These are phyloP conservation scores for Ceratocystis destructans DNA, from an alignment of 2,329 filamentous ascomycete species.

Conservation along the genomic window DNA sequence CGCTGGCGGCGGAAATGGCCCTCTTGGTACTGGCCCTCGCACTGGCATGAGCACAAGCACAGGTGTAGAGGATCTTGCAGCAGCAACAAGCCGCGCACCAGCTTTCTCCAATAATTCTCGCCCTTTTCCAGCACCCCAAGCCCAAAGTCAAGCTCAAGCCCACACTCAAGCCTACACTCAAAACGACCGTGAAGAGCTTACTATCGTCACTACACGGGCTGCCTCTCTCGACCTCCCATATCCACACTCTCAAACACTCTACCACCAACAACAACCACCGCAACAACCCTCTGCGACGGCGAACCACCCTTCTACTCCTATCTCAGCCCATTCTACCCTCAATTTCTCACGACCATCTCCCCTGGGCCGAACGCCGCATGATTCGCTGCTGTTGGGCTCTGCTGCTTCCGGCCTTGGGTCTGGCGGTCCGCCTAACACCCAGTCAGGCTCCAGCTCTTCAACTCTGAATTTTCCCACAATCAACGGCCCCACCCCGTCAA, in stretches of 20 bases:
- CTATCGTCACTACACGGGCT: constrained; percentile 43
- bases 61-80: constrained; percentile 24
- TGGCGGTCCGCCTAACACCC: constrained; percentile 8
- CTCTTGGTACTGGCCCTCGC: background rate
- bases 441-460: constrained; percentile 9
- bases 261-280: constrained; percentile 24
- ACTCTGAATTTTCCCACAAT: constrained; percentile 40
- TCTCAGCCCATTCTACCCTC: constrained; percentile 15
- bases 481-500: constrained; percentile 1
- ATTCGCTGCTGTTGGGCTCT: constrained; percentile 11
- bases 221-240: constrained; percentile 18
- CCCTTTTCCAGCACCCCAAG: constrained; percentile 24
- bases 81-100: constrained; percentile 20
- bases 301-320: constrained; percentile 3
- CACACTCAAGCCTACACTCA: constrained; percentile 55
- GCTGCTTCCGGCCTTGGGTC: constrained; percentile 1
- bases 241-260: constrained; percentile 9
- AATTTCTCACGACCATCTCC: constrained; percentile 18
- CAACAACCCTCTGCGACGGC: background rate
- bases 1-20: constrained; percentile 20
- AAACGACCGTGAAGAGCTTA: constrained; percentile 61
- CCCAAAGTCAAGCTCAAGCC: constrained; percentile 44
- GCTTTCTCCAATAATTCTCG: constrained; percentile 23
- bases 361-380: constrained; percentile 16
- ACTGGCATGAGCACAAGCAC: constrained; percentile 5